Percentiles rank a stretch among this genome's conserved stretches.
These are phyloP conservation scores for Collybia nuda DNA, from an alignment of 768 basidiomycete genomes.

Conservation along the genomic window DNA sequence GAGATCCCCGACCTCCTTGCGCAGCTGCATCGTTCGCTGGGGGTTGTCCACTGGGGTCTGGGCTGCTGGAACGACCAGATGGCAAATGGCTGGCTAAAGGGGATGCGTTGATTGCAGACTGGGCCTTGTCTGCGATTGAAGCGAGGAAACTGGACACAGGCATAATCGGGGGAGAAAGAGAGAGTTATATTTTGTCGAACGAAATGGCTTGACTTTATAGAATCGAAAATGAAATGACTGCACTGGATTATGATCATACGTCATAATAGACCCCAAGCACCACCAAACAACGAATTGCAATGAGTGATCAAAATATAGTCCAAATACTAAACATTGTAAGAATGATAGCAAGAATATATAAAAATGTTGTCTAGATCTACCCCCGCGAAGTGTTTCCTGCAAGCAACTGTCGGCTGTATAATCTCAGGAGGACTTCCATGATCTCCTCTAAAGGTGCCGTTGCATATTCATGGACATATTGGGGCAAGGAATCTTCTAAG, in stretches of 20 bases:
- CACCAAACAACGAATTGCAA: too few species aligned
- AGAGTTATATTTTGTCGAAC: slow-evolving; percentile 4
- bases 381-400: slow-evolving; percentile 24
- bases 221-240: too few species aligned
- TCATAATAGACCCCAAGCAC: background rate
- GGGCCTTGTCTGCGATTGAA: slow-evolving; percentile 75
- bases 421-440: slow-evolving; percentile 72
- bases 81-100: slow-evolving; percentile 59
- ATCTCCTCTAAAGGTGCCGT: slow-evolving; percentile 82
- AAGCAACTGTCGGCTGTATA: slow-evolving; percentile 76
- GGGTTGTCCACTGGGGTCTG: slow-evolving; percentile 37
- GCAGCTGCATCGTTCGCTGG: slow-evolving; percentile 42
- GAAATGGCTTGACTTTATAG: too few species aligned
- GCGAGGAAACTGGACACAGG: slow-evolving; percentile 62
- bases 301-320: too few species aligned
- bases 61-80: slow-evolving; percentile 28
- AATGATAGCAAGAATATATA: background rate
- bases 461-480: slow-evolving; percentile 86
- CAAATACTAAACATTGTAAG: background rate
- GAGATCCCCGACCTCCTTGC: slow-evolving; percentile 46
- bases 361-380: background rate
- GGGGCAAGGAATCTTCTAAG: slow-evolving; percentile 80
- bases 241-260: too few species aligned
- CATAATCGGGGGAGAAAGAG: slow-evolving; percentile 33
- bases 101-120: slow-evolving; percentile 63